Percentiles rank a stretch among this genome's conserved stretches.
phyloP scores from a whole-genome alignment of 768 basidiomycete genomes.

The Jaapia argillacea region DNA sequence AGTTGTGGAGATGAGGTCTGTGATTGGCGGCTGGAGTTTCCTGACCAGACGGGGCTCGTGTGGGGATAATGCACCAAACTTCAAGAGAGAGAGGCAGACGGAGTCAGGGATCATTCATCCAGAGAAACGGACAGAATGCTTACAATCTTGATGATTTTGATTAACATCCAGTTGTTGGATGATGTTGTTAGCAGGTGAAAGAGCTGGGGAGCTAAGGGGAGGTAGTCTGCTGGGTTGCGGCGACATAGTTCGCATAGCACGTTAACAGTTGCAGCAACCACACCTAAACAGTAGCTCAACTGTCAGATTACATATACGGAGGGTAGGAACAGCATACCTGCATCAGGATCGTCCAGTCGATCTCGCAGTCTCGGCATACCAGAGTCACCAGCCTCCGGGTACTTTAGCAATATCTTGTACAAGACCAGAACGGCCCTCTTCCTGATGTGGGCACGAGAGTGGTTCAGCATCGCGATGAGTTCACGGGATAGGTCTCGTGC shows the following conservation, averaged over 20 bases:
- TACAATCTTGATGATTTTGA: slow-evolving; percentile 96
- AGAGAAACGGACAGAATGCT: slow-evolving; percentile 15
- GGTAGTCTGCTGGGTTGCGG: slow-evolving; percentile 67
- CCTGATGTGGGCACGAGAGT: slow-evolving; percentile 80
- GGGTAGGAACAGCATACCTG: slow-evolving; percentile 30
- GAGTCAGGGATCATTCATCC: too few species aligned
- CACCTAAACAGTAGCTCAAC: slow-evolving; percentile 37
- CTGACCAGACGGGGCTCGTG: slow-evolving; percentile 88
- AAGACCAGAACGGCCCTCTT: slow-evolving; percentile 84
- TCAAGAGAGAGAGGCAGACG: slow-evolving; percentile 4
- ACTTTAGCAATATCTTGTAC: slow-evolving; percentile 70
- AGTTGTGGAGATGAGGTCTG: slow-evolving; percentile 91
- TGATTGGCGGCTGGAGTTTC: slow-evolving; percentile 90
- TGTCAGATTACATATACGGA: background rate
- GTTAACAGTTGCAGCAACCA: slow-evolving; percentile 90
- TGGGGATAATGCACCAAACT: slow-evolving; percentile 93
- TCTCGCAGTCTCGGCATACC: slow-evolving; percentile 67
- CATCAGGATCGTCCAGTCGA: slow-evolving; percentile 70
- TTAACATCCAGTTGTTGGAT: slow-evolving; percentile 99
- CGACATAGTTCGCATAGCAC: slow-evolving; percentile 89
- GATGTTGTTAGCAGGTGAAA: slow-evolving; percentile 91
- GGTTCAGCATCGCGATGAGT: slow-evolving; percentile 77
- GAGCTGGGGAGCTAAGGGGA: slow-evolving; percentile 82
- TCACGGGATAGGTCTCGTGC: slow-evolving; percentile 88
- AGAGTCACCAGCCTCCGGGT: slow-evolving; percentile 67